Evolutionary conservation across 768 basidiomycete species (phyloP), one percentile per base, ranked within the genome.

Genomic region (Naganishia vaughanmartiniae): DNA sequence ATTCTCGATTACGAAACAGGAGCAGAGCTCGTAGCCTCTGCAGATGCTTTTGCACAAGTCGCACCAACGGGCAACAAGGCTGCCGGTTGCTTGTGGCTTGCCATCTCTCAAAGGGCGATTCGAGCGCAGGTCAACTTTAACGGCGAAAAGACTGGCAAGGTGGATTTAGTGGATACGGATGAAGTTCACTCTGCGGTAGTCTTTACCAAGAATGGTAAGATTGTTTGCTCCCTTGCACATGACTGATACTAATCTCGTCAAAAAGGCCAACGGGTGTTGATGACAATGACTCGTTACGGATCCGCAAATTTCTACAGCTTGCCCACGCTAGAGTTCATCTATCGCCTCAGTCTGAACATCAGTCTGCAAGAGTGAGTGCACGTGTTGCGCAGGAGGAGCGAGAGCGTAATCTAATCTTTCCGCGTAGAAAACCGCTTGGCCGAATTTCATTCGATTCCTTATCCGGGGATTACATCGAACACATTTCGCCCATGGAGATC

Each of bases 101-200:
- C 84, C 0, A 85, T 86, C 15, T 87, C 88, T 24, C 79, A 81
- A 12, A 89, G 86, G 74, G 87, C 87, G 65, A 88, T 85, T 1
- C 83, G 87, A 71, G 84, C 83, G 63, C 83, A 84, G 55, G 79
- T 85, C 4, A 85, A 89, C 74, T 83, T 91, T 45, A 87, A 83
- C 55, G 90, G 90, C 3, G 87, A 90, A 17, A 84, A 86, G 54
- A 79, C 91, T 24, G 87, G 85, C 4, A 90, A 87, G 78, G 85
- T 83, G 1, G 89, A 92, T 24, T 88, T 90, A 87, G 82, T 78
- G 17, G 88, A 88, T 11, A 78, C 79, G 9, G 85, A 88, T 14
- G 81, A 85, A 31, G 79, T 81, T 48, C 84, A 83, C 9, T 85
- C 87, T 56, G 83, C 89, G 19, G 75, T 75, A 58, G 75, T 80